A percentile compares a stretch with the other conserved stretches of the same genome.
Evolutionary conservation across 192 early-diverging fungal genomes (phyloP).

Genomic region (Pilobolus umbonatus): DNA sequence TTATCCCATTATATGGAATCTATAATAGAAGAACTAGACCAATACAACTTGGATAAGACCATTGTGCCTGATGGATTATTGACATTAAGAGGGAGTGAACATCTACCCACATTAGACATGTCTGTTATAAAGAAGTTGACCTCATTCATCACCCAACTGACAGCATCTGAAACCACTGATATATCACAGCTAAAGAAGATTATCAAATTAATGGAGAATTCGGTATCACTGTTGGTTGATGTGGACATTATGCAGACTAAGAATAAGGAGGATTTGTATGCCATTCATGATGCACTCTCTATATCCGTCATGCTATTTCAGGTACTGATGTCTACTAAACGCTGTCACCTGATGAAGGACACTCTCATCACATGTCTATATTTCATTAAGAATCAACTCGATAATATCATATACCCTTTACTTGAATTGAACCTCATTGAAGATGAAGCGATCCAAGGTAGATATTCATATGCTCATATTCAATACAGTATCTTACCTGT

Average conservation of each 20-base stretch:
- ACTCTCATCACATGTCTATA: slow-evolving; percentile 17
- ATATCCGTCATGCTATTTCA: neutral
- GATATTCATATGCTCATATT: neutral
- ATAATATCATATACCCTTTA: slow-evolving; percentile 24
- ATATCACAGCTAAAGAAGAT: slow-evolving; percentile 3
- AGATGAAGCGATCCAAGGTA: neutral
- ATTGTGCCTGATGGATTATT: neutral
- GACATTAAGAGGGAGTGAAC: neutral
- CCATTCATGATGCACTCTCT: slow-evolving; percentile 8
- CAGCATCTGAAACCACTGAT: neutral
- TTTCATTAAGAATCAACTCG: slow-evolving; percentile 20
- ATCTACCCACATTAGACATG: slow-evolving; percentile 5
- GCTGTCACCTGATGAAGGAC: slow-evolving; percentile 19
- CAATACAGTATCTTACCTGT: neutral
- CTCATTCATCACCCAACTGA: neutral
- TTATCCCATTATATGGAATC: neutral
- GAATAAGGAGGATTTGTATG: neutral
- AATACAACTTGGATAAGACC: neutral
- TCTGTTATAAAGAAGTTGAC: slow-evolving; percentile 5
- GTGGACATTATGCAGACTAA: slow-evolving; percentile 5
- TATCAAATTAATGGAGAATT: slow-evolving; percentile 8
- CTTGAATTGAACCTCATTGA: slow-evolving; percentile 8
- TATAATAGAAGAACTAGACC: neutral
- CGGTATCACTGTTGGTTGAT: neutral
- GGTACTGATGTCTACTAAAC: slow-evolving; percentile 12